A percentile compares a stretch with the other conserved stretches of the same genome.
Evolutionary conservation across 1,284 basidiomycete species (phyloP).

Genomic region (Ceratobasidium sp.): DNA sequence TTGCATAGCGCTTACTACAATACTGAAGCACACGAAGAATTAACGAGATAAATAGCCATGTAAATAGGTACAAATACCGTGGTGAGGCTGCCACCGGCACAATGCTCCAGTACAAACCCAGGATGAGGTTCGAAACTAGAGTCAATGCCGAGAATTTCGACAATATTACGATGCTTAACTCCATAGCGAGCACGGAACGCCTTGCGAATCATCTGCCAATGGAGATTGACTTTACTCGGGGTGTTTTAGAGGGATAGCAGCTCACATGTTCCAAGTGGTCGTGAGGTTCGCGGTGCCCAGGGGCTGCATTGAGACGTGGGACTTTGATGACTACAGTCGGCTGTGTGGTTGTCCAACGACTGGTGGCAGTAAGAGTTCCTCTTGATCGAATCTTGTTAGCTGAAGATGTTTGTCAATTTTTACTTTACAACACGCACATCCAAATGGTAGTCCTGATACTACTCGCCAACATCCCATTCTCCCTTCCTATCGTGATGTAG

Average conservation of each 20-base stretch:
- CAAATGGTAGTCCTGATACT: conserved; percentile 17
- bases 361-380: not conserved
- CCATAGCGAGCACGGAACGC: not conserved
- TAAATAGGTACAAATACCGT: not conserved
- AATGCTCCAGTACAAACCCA: conserved; percentile 34
- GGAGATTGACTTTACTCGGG: not conserved
- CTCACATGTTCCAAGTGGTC: conserved; percentile 33
- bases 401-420: not conserved
- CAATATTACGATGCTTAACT: conserved; percentile 33
- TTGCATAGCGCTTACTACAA: not conserved
- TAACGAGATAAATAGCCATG: not conserved
- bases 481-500: not conserved
- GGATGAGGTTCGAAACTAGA: conserved; percentile 15
- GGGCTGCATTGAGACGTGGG: conserved; percentile 22
- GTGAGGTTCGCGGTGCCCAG: conserved; percentile 2
- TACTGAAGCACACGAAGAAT: not conserved
- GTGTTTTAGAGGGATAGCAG: not conserved
- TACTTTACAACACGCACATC: conserved; percentile 4
- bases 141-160: conserved; percentile 22
- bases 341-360: not conserved
- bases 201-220: conserved; percentile 28
- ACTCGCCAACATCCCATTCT: not conserved
- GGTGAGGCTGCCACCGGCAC: conserved; percentile 21
- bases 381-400: not conserved
- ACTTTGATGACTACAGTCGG: conserved; percentile 25